Conservation (phyloP, 78 protist genomes). For the Monosiga brevicollis region DNA sequence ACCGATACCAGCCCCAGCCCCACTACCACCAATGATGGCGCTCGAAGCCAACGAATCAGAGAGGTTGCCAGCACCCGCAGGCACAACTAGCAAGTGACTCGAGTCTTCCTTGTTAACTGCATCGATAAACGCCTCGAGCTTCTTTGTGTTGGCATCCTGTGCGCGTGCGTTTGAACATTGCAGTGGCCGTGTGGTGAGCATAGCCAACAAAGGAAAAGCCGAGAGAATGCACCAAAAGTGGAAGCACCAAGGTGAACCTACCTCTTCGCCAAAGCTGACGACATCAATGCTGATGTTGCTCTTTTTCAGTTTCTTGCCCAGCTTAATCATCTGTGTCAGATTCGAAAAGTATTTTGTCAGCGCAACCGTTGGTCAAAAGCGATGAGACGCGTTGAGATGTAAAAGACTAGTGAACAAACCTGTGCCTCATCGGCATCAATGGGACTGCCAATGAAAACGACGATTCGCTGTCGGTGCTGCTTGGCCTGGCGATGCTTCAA, state of each 20-base stretch:
- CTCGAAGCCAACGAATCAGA: slow-evolving; percentile 65
- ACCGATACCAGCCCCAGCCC: neutral
- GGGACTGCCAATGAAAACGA: slow-evolving; percentile 84
- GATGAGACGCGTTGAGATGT: slow-evolving; percentile 1
- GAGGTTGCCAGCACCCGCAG: slow-evolving; percentile 74
- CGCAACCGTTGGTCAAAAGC: too few species aligned
- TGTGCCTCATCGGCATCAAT: slow-evolving; percentile 33
- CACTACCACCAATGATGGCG: slow-evolving; percentile 33
- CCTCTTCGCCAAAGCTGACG: slow-evolving; percentile 80
- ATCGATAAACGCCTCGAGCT: slow-evolving; percentile 67
- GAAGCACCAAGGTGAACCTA: neutral
- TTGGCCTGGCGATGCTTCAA: slow-evolving; percentile 81
- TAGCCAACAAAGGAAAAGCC: neutral
- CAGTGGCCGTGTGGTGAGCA: too few species aligned
- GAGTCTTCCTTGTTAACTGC: slow-evolving; percentile 74
- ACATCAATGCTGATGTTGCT: slow-evolving; percentile 77
- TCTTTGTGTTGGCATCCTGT: slow-evolving; percentile 50
- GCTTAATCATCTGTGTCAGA: slow-evolving; percentile 23
- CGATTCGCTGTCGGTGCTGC: slow-evolving; percentile 77
- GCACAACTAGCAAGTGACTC: slow-evolving; percentile 70
- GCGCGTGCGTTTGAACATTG: neutral
- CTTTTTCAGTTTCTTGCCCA: slow-evolving; percentile 82
- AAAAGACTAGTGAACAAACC: neutral
- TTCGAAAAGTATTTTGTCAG: too few species aligned
- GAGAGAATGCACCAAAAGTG: neutral